These are phyloP conservation scores for Dimocarpus longan DNA, from an alignment of 345 rosid species.

Conservation along the genomic window DNA sequence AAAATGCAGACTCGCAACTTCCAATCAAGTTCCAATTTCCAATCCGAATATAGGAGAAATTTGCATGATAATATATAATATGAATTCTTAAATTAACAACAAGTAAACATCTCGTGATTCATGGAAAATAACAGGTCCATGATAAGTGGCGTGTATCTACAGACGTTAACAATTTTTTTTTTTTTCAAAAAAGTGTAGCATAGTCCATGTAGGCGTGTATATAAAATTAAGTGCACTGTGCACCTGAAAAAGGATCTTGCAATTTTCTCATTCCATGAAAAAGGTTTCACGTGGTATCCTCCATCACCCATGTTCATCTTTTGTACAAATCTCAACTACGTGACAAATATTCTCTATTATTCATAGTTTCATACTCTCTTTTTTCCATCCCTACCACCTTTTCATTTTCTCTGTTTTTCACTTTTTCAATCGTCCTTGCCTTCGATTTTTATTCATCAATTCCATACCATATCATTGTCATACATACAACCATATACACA, in stretches of 20 bases:
- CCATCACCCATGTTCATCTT: conserved; percentile 32
- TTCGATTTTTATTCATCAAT: not conserved
- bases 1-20: not conserved
- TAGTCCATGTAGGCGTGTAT: no score
- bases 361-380: not conserved
- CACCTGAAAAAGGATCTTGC: not conserved
- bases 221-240: not conserved
- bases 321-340: conserved; percentile 13
- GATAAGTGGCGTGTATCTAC: not conserved
- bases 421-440: not conserved
- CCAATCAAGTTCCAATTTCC: no score
- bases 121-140: not conserved
- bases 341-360: conserved; percentile 26
- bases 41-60: not conserved
- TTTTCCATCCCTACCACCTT: not conserved
- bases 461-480: no score
- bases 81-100: not conserved
- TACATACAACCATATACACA: no score
- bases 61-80: not conserved
- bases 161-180: no score
- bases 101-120: not conserved
- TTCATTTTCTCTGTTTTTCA: not conserved
- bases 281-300: conserved; percentile 27
- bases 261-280: not conserved
- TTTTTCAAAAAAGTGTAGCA: no score